A percentile compares a stretch with the other conserved stretches of the same genome.
Evolutionary conservation across 2,329 filamentous ascomycete species (phyloP).

Genomic region (Purpureocillium lavendulum): DNA sequence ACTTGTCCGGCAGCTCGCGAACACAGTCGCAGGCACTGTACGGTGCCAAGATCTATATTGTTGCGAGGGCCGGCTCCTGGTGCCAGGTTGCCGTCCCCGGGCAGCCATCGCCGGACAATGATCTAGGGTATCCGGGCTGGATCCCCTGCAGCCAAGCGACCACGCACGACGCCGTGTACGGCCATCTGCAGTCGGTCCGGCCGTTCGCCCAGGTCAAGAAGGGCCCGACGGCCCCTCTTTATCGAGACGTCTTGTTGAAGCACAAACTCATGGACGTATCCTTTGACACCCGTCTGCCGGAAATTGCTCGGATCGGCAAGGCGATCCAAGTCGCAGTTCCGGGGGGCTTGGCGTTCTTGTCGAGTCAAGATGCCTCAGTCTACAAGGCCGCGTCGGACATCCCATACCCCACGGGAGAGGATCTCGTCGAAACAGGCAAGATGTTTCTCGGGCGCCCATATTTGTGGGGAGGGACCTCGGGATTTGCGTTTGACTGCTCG

Average conservation of each 20-base stretch:
- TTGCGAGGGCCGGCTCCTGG: not conserved
- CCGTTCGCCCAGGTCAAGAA: slow-evolving; percentile 2
- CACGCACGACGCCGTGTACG: not conserved
- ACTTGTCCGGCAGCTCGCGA: not conserved
- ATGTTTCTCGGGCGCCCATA: slow-evolving; percentile 1
- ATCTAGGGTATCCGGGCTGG: slow-evolving; percentile 2
- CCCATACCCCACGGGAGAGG: not conserved
- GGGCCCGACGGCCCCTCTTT: not conserved
- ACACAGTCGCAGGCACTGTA: slow-evolving; percentile 2
- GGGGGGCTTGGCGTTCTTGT: not conserved
- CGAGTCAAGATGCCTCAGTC: not conserved
- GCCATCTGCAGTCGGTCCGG: not conserved
- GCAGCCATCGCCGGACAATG: not conserved
- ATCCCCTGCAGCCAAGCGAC: not conserved
- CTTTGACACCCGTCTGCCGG: slow-evolving; percentile 1
- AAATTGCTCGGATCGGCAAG: not conserved
- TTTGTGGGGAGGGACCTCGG: slow-evolving; percentile 2
- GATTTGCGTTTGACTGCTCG: slow-evolving; percentile 2
- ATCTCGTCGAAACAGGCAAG: slow-evolving; percentile 1
- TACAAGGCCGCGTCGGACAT: not conserved
- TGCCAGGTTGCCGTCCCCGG: not conserved
- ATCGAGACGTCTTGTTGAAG: not conserved
- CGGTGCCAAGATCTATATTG: not conserved
- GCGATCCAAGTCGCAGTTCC: not conserved
- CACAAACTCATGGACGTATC: slow-evolving; percentile 1